Evolutionary conservation across 2,329 filamentous ascomycete species (phyloP), one percentile per base, ranked within the genome.

Genomic region (Neonectria neomacrospora): DNA sequence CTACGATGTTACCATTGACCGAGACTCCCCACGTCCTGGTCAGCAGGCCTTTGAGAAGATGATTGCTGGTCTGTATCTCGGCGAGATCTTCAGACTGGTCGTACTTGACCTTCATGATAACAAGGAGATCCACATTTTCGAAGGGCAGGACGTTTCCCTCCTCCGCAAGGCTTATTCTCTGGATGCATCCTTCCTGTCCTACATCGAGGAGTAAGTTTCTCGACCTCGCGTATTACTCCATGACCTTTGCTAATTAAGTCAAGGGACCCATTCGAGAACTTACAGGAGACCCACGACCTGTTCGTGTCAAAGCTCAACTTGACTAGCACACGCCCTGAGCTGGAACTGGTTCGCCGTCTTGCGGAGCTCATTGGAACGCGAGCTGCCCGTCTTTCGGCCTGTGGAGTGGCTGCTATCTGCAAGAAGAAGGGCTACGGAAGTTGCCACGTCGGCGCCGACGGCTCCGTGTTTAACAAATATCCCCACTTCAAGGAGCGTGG

Each of bases 401-500:
- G 96, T 75, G 96, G 96, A 80, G 93, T 99, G 58, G 94, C 95
- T 12, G 96, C 95, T 62, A 97, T 99, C 75, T 94, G 92, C 86
- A 96, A 91, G 82, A 98, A 98, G 90, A 98, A 97, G 87, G 87
- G 88, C 71, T 95, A 94, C 80, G 82, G 91, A 75, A 86, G 87
- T 39, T 97, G 93, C 83, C 96, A 98, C 79, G 96, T 99, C 44
- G 96, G 96, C 73, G 96, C 96, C 54, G 96, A 99, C 76, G 96
- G 96, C 39, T 97, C 93, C 18, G 95, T 99, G 58, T 99, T 99
- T 84, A 97, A 97, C 86, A 98, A 98, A 80, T 99, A 99, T 82
- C 96, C 96, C 12, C 92, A 97, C 81, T 99, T 99, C 88, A 97
- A 97, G 85, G 88, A 90, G 61, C 91, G 96, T 58, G 94, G 95